Evolutionary conservation across 1,139 yeast genomes (phyloP).

Genomic region (Yamadazyma aaseri): DNA sequence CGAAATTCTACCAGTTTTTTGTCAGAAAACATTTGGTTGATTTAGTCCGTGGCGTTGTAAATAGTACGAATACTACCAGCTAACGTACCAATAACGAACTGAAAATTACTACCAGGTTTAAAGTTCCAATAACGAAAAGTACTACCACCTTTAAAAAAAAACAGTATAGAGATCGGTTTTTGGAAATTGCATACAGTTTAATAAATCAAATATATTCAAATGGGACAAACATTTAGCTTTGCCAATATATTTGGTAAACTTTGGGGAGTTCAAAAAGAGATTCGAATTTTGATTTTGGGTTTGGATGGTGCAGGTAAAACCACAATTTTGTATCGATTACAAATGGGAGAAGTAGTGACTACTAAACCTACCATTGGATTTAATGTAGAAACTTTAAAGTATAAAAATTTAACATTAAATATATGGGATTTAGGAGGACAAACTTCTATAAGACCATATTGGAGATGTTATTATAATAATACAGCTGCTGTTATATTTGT

Average conservation of each 20-base stretch:
- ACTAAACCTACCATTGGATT: conserved; percentile 97
- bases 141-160: too few relatives aligned
- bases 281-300: conserved; percentile 87
- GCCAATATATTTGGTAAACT: conserved; percentile 73
- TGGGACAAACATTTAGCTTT: conserved; percentile 84
- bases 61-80: too few relatives aligned
- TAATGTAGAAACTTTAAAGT: conserved; percentile 90
- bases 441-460: conserved; percentile 93
- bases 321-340: conserved; percentile 86
- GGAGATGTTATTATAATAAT: conserved; percentile 96
- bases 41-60: too few relatives aligned
- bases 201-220: too few relatives aligned
- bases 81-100: too few relatives aligned
- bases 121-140: too few relatives aligned
- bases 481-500: conserved; percentile 96
- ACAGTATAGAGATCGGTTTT: too few relatives aligned
- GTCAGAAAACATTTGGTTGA: too few relatives aligned
- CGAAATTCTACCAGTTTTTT: too few relatives aligned
- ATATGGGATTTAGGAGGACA: conserved; percentile 96
- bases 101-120: too few relatives aligned
- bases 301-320: conserved; percentile 98
- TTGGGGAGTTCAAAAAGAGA: conserved; percentile 90
- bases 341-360: conserved; percentile 90
- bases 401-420: conserved; percentile 87
- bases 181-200: too few relatives aligned